A percentile compares a stretch with the other conserved stretches of the same genome.
Evolutionary conservation across 2,329 filamentous ascomycete genomes (phyloP).

Genomic region (Neofusicoccum laricinum): DNA sequence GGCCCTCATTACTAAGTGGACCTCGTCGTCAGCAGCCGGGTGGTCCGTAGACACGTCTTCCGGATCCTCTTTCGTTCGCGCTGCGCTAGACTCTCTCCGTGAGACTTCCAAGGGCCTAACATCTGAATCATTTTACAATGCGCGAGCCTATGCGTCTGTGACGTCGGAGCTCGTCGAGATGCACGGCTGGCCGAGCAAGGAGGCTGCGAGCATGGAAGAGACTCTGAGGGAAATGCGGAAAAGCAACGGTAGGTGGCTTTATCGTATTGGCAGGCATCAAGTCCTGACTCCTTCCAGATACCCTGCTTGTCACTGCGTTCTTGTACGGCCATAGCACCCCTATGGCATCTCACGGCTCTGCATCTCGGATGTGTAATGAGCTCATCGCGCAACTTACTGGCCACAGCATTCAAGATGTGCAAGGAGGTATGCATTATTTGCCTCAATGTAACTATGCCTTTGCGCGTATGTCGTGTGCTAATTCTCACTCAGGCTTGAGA

Average conservation of each 20-base stretch:
- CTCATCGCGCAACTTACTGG: slow-evolving; percentile 59
- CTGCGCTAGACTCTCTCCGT: slow-evolving; percentile 22
- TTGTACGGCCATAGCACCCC: slow-evolving; percentile 49
- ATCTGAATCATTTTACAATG: slow-evolving; percentile 40
- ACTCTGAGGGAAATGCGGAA: slow-evolving; percentile 30
- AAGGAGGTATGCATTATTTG: slow-evolving; percentile 35
- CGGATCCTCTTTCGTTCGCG: slow-evolving; percentile 22
- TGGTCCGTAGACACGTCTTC: background rate
- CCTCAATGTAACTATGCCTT: slow-evolving; percentile 11
- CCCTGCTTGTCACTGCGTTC: slow-evolving; percentile 47
- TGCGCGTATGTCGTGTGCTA: background rate
- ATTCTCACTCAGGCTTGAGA: slow-evolving; percentile 38
- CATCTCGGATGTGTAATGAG: slow-evolving; percentile 57
- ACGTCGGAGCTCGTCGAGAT: slow-evolving; percentile 40
- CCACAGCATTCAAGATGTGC: slow-evolving; percentile 43
- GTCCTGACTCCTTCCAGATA: slow-evolving; percentile 30
- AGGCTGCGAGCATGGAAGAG: slow-evolving; percentile 36
- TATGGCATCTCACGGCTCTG: slow-evolving; percentile 46
- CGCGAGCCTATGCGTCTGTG: slow-evolving; percentile 37
- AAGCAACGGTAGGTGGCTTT: background rate
- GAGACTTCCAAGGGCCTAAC: slow-evolving; percentile 24
- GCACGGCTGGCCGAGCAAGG: slow-evolving; percentile 38
- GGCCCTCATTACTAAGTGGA: slow-evolving; percentile 45
- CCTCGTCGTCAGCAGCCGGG: slow-evolving; percentile 22
- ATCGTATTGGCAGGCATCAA: background rate